These are phyloP conservation scores for Yarrowia galli DNA, from an alignment of 1,139 yeast species.

Conservation along the genomic window DNA sequence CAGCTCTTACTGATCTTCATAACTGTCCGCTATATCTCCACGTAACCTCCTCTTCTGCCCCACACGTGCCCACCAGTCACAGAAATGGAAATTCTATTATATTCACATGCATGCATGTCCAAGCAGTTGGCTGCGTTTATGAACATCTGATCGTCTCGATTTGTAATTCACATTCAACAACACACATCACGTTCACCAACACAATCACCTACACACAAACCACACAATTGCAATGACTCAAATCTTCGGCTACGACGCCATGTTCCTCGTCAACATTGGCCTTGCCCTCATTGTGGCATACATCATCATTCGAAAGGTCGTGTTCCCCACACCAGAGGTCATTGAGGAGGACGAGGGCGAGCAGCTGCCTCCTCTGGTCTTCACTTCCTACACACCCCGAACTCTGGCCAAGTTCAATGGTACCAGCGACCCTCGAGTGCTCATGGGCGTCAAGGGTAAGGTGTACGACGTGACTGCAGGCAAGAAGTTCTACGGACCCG, in stretches of 20 bases:
- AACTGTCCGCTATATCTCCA: too few species aligned
- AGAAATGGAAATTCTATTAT: not conserved
- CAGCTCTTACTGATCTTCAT: too few species aligned
- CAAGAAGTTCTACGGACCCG: conserved; percentile 91
- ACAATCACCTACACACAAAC: conserved; percentile 49
- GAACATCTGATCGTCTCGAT: conserved; percentile 8
- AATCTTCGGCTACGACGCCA: conserved; percentile 73
- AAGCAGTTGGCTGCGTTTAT: not conserved
- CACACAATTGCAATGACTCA: conserved; percentile 56
- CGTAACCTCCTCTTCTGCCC: too few species aligned
- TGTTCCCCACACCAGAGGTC: conserved; percentile 44
- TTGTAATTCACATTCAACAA: not conserved
- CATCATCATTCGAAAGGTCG: conserved; percentile 27
- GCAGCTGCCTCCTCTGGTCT: conserved; percentile 61
- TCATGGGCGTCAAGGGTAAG: conserved; percentile 81
- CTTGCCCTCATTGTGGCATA: conserved; percentile 33
- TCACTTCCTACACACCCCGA: conserved; percentile 80
- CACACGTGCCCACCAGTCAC: not conserved
- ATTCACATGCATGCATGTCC: conserved; percentile 53
- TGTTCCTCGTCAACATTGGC: conserved; percentile 33
- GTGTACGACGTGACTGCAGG: conserved; percentile 88
- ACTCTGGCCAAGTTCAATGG: conserved; percentile 82
- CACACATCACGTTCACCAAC: not conserved
- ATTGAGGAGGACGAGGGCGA: conserved; percentile 41
- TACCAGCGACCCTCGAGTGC: conserved; percentile 72